Percentiles rank a stretch among this genome's conserved stretches.
Evolutionary conservation across 176 grass and related monocot species (phyloP).

Genomic region (Oryza officinalis): DNA sequence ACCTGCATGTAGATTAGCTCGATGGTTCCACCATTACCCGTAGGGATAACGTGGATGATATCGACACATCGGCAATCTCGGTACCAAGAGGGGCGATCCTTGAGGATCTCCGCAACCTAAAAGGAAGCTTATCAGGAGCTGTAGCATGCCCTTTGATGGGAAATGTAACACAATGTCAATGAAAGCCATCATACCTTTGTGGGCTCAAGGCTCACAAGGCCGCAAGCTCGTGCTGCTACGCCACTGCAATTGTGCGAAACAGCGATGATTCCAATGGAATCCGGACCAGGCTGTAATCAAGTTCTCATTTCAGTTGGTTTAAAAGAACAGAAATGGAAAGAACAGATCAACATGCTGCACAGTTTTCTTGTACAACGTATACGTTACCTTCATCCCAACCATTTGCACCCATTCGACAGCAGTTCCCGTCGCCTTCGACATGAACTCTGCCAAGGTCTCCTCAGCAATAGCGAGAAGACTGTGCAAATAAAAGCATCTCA

Average conservation of each 20-base stretch:
- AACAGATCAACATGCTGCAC: neutral
- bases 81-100: constrained; percentile 93
- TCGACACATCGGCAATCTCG: constrained; percentile 85
- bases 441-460: constrained; percentile 98
- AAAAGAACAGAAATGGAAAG: neutral
- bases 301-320: neutral
- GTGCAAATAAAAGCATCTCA: neutral
- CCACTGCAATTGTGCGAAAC: constrained; percentile 99
- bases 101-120: constrained; percentile 99
- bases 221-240: constrained; percentile 95
- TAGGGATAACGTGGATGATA: constrained; percentile 80
- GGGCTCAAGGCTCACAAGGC: constrained; percentile 99
- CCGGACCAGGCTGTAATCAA: constrained; percentile 92
- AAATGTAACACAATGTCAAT: neutral
- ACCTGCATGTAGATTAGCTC: constrained; percentile 99
- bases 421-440: constrained; percentile 97
- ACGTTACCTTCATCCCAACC: constrained; percentile 97
- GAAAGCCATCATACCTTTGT: constrained; percentile 66
- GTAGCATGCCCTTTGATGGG: neutral
- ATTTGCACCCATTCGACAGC: constrained; percentile 99
- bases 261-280: constrained; percentile 99
- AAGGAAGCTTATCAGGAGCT: constrained; percentile 14
- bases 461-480: constrained; percentile 98
- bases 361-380: neutral
- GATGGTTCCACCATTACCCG: constrained; percentile 93